Evolutionary conservation across 805 yeast genomes (phyloP).

Genomic region (Saccharomycopsis schoenii): DNA sequence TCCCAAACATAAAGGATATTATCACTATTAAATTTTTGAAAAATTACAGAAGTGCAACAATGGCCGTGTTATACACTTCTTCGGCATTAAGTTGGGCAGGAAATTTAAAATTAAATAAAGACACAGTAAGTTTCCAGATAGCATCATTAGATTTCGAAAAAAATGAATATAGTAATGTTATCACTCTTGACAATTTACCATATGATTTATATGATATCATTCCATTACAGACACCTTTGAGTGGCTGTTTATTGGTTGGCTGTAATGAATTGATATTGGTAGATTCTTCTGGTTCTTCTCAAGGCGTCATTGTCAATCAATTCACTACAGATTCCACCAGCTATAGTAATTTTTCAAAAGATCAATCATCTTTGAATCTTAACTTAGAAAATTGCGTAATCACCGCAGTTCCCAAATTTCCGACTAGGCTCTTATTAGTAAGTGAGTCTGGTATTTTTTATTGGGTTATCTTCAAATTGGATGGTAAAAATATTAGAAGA

Average conservation of each 20-base stretch:
- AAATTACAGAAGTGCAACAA: slow-evolving; percentile 74
- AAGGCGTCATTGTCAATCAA: slow-evolving; percentile 13
- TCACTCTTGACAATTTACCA: slow-evolving; percentile 58
- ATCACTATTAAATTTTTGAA: slow-evolving; percentile 62
- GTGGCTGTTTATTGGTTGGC: slow-evolving; percentile 64
- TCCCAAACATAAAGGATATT: slow-evolving; percentile 48
- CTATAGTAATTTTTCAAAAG: slow-evolving; percentile 13
- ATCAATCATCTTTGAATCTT: slow-evolving; percentile 12
- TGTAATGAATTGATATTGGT: slow-evolving; percentile 69
- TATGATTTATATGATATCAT: slow-evolving; percentile 59
- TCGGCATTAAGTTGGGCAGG: slow-evolving; percentile 69
- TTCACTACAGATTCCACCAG: slow-evolving; percentile 9
- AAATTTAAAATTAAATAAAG: slow-evolving; percentile 46
- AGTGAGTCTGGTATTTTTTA: slow-evolving; percentile 10
- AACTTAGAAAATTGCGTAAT: slow-evolving; percentile 14
- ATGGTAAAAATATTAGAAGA: slow-evolving; percentile 14
- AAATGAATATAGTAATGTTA: slow-evolving; percentile 48
- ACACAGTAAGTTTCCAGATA: slow-evolving; percentile 51
- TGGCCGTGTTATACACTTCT: slow-evolving; percentile 55
- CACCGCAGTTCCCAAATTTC: neutral
- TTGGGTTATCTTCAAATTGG: slow-evolving; percentile 17
- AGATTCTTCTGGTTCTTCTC: slow-evolving; percentile 54
- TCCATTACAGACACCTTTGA: slow-evolving; percentile 55
- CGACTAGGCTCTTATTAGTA: slow-evolving; percentile 11
- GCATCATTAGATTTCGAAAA: slow-evolving; percentile 56